Percentiles rank a stretch among this genome's conserved stretches.
Conservation (phyloP, 106 monocot species). For the Allium cepa region DNA sequence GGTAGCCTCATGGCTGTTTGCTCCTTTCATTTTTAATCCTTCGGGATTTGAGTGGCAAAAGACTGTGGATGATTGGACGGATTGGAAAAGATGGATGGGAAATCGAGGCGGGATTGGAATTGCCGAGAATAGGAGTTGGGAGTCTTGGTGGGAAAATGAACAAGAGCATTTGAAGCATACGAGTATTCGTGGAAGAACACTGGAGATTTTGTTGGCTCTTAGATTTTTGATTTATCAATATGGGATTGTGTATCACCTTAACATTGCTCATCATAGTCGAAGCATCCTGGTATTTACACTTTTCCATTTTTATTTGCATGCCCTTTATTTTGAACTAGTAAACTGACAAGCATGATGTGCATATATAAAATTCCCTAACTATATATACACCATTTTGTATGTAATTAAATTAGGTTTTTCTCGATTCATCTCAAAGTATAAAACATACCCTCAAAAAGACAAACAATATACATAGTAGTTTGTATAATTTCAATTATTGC, state of each 20-base stretch:
- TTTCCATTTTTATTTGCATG: neutral
- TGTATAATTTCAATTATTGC: too few relatives aligned
- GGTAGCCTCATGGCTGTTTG: conserved; percentile 91
- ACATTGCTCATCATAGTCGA: conserved; percentile 68
- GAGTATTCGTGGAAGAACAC: conserved; percentile 37
- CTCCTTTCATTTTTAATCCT: conserved; percentile 85
- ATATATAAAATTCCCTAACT: too few relatives aligned
- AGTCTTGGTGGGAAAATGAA: conserved; percentile 90
- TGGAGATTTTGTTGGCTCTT: conserved; percentile 78
- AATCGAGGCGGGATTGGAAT: conserved; percentile 90
- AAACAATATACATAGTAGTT: too few relatives aligned
- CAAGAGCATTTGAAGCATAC: conserved; percentile 71
- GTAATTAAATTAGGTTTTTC: too few relatives aligned
- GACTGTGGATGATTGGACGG: conserved; percentile 89
- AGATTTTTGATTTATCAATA: conserved; percentile 87
- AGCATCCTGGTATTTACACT: conserved; percentile 53
- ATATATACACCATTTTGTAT: too few relatives aligned
- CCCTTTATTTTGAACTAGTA: too few relatives aligned
- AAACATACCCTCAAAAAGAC: too few relatives aligned
- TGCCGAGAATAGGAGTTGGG: conserved; percentile 68
- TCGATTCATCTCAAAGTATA: too few relatives aligned
- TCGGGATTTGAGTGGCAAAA: conserved; percentile 96
- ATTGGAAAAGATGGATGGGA: conserved; percentile 95
- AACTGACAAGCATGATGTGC: too few relatives aligned
- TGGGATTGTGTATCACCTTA: conserved; percentile 92